phyloP scores from a whole-genome alignment of 2,329 filamentous ascomycete species.

The Orbilia oligospora region DNA sequence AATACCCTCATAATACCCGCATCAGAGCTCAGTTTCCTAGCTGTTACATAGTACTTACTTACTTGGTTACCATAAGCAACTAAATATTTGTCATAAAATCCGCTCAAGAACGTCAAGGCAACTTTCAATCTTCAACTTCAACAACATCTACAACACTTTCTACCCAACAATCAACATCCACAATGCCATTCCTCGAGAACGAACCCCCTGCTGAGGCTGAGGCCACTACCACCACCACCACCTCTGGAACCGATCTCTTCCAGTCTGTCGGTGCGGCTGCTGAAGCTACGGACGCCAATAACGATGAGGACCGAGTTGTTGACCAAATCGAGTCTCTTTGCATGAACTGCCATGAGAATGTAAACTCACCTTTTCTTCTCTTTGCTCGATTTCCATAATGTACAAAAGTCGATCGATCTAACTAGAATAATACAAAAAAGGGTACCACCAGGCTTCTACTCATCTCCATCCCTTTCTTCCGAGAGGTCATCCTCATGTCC shows the following conservation, averaged over 20 bases:
- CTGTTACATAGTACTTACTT: no score
- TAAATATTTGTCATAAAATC: no score
- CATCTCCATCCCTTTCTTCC: slow-evolving; percentile 95
- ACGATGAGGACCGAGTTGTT: slow-evolving; percentile 65
- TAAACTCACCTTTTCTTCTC: slow-evolving; percentile 67
- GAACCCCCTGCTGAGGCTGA: slow-evolving; percentile 19
- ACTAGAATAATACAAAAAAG: slow-evolving; percentile 64
- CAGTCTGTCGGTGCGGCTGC: slow-evolving; percentile 63
- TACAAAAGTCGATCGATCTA: not conserved
- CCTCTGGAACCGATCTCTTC: slow-evolving; percentile 62
- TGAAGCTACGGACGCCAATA: slow-evolving; percentile 56
- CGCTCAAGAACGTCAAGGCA: no score
- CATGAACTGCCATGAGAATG: slow-evolving; percentile 88
- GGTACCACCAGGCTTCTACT: slow-evolving; percentile 88
- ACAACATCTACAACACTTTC: no score
- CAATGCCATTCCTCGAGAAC: slow-evolving; percentile 56
- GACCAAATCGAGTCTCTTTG: slow-evolving; percentile 78
- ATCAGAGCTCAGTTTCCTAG: not conserved
- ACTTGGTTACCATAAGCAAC: not conserved
- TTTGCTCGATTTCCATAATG: not conserved
- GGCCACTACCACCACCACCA: slow-evolving; percentile 31
- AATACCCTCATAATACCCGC: not conserved
- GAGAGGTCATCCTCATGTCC: slow-evolving; percentile 97
- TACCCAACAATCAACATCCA: not conserved
- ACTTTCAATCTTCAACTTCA: no score